phyloP scores from a whole-genome alignment of 805 yeast genomes.

The Lachancea thermotolerans region DNA sequence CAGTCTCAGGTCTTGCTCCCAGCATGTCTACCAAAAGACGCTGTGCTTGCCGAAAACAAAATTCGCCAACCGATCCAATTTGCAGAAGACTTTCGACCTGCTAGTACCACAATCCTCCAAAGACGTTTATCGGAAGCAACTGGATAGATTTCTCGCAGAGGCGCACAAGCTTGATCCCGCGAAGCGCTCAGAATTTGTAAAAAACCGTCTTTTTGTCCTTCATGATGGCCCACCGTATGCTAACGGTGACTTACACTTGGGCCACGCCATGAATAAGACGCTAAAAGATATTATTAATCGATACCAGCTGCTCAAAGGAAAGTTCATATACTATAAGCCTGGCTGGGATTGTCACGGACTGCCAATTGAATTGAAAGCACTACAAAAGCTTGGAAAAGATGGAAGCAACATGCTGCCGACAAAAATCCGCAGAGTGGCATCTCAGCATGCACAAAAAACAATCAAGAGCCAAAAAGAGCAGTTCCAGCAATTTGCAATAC shows the following conservation, averaged over 20 bases:
- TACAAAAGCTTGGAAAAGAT: conserved; percentile 38
- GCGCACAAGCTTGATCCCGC: conserved; percentile 12
- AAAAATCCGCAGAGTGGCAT: conserved; percentile 63
- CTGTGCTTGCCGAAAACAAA: conserved; percentile 60
- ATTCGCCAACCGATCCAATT: conserved; percentile 56
- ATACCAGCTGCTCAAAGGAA: conserved; percentile 55
- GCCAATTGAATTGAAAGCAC: conserved; percentile 88
- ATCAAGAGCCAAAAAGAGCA: conserved; percentile 54
- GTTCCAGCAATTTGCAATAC: conserved; percentile 65
- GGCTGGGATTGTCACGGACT: conserved; percentile 99
- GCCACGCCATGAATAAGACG: conserved; percentile 88
- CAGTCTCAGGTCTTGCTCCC: conserved; percentile 4
- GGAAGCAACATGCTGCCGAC: conserved; percentile 31
- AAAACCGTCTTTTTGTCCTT: conserved; percentile 48
- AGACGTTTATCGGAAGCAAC: conserved; percentile 62
- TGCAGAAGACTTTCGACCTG: conserved; percentile 36
- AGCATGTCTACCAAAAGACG: conserved; percentile 43
- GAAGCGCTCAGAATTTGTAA: conserved; percentile 18
- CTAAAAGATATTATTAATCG: conserved; percentile 81
- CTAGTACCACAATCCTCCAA: conserved; percentile 49
- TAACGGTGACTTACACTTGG: conserved; percentile 85
- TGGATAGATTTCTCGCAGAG: conserved; percentile 17
- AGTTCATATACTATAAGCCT: conserved; percentile 65
- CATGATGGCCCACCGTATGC: conserved; percentile 99
- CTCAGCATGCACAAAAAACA: conserved; percentile 61